phyloP scores from a whole-genome alignment of 2,329 filamentous ascomycete genomes.

The Ceratocystis cacaofunesta region DNA sequence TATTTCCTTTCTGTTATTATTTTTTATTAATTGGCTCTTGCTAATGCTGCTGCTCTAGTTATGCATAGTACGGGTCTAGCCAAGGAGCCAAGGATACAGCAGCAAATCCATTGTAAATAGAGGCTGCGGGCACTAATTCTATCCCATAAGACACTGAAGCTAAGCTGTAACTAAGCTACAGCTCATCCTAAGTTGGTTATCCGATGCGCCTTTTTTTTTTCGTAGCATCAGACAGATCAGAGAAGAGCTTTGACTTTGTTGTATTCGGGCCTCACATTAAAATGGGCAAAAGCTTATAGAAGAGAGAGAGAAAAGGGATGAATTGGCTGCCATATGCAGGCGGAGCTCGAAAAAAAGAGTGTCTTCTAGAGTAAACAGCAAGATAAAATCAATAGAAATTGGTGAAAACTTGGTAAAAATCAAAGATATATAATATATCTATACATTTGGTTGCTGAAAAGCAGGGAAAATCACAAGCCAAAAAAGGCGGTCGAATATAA shows the following conservation, averaged over 20 bases:
- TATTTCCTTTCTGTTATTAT: background rate
- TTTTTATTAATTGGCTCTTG: no score
- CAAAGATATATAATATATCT: background rate
- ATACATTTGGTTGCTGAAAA: background rate
- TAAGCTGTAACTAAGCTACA: background rate
- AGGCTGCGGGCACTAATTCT: no score
- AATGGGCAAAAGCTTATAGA: background rate
- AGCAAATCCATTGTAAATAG: no score
- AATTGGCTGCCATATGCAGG: background rate
- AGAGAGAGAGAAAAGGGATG: background rate
- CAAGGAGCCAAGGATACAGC: no score
- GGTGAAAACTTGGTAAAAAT: background rate
- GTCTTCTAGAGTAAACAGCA: background rate
- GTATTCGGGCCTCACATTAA: constrained; percentile 1
- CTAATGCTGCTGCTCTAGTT: no score
- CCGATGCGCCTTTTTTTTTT: constrained; percentile 10
- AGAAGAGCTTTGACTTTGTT: background rate
- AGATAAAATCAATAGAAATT: no score
- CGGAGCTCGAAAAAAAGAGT: background rate
- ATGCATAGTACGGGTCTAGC: no score
- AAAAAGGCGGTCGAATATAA: background rate
- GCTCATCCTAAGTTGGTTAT: constrained; percentile 12
- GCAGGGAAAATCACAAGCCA: background rate
- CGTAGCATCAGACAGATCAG: background rate
- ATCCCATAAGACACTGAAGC: no score